Base-by-base conservation (phyloP, 148 eudicot genomes). In the Diospyros lotus region DNA sequence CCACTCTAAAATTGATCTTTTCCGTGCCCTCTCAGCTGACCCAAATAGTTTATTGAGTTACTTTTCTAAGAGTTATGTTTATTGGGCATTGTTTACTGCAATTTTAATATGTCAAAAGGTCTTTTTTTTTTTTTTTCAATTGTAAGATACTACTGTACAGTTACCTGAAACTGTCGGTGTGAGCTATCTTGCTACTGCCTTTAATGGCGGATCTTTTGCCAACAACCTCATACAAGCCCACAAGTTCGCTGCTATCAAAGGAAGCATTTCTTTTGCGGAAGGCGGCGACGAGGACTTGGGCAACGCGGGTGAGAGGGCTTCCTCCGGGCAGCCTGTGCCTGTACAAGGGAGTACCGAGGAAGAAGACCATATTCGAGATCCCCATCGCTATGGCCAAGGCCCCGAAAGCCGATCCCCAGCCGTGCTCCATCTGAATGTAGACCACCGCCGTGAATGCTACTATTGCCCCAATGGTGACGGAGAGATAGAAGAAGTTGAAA, bases 251-350 rank as follows among this genome's bases (percentile, higher is more conserved):
- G 74, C 88, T 89, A 40, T 88, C 75, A 61, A 89, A 93, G 7
- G 86, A 62, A 42, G 73, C 89, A 13, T 86, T 91, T 68, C 96
- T 84, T 78, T 93, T 93, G 14, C 86, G 84, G 70, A 86, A 86
- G 17, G 98, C 96, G 56, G 96, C 96, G 68, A 87, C 87, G 9
- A 93, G 71, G 77, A 93, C 98, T 78, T 90, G 98, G 1, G 91
- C 94, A 42, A 91, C 86, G 6, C 98, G 92, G 5, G 98, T 93
- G 52, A 93, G 84, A 58, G 98, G 96, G 74, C 96, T 93, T 56
- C 98, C 98, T 6, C 98, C 96, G 11, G 98, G 98, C 86, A 88
- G 69, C 74, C 93, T 87, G 67, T 93, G 96, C 60, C 96, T 75
- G 61, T 93, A 93, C 44, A 83, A 75, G 41, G 98, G 93, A 77